These are phyloP conservation scores for Kluyveromyces siamensis DNA, from an alignment of 805 yeast species.

Conservation along the genomic window DNA sequence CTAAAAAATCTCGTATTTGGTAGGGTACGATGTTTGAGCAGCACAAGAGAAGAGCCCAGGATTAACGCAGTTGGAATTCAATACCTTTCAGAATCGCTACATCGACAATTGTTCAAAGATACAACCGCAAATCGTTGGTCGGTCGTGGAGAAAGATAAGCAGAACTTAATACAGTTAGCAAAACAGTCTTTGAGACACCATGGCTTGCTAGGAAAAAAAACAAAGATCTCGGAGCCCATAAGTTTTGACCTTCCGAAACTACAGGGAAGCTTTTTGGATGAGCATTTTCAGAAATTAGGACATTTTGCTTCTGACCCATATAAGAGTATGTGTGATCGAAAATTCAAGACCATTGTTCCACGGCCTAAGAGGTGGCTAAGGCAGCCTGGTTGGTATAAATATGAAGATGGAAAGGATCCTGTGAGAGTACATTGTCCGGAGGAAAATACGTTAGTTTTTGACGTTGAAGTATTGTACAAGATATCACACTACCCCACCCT, in stretches of 20 bases:
- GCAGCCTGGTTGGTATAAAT: conserved; percentile 75
- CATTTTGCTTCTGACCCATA: conserved; percentile 51
- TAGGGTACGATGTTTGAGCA: not conserved
- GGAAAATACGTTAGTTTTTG: conserved; percentile 72
- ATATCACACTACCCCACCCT: conserved; percentile 64
- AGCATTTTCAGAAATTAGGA: conserved; percentile 76
- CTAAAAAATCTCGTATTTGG: too few species aligned
- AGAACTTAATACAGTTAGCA: conserved; percentile 42
- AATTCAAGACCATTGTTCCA: conserved; percentile 33
- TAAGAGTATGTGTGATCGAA: conserved; percentile 36
- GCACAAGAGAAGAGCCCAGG: conserved; percentile 37
- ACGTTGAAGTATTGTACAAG: conserved; percentile 80
- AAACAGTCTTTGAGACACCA: conserved; percentile 50
- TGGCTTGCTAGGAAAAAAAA: conserved; percentile 66
- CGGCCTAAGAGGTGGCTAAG: conserved; percentile 47
- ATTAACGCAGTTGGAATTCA: conserved; percentile 77
- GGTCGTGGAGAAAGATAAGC: conserved; percentile 17
- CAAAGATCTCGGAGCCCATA: conserved; percentile 54
- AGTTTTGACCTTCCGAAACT: conserved; percentile 54
- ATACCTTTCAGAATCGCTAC: conserved; percentile 52
- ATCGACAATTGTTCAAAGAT: conserved; percentile 44
- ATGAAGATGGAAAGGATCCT: conserved; percentile 47
- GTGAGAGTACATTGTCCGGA: conserved; percentile 54
- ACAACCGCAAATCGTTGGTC: conserved; percentile 16
- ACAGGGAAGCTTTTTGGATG: conserved; percentile 68